These are phyloP conservation scores for Mycena crocata DNA, from an alignment of 768 basidiomycete genomes.

Conservation along the genomic window DNA sequence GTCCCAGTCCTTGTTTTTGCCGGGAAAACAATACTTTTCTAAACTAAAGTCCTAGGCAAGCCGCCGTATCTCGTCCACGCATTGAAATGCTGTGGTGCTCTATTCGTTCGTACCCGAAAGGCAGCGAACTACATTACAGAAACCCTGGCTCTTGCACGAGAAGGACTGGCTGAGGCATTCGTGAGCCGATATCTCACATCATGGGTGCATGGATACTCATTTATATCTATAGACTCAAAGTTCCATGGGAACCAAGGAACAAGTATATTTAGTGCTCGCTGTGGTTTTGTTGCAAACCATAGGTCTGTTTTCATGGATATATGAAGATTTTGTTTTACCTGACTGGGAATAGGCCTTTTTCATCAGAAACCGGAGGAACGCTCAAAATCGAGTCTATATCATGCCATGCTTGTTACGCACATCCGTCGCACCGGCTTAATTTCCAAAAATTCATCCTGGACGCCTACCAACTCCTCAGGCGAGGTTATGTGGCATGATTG, in stretches of 20 bases:
- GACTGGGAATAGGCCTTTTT: too few relatives aligned
- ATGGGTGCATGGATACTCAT: slow-evolving; percentile 25
- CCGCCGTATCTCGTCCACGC: slow-evolving; percentile 62
- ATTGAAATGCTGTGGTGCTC: slow-evolving; percentile 73
- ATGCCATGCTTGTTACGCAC: slow-evolving; percentile 70
- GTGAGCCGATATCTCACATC: slow-evolving; percentile 52
- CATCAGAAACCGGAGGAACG: slow-evolving; percentile 52
- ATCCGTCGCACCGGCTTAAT: slow-evolving; percentile 61
- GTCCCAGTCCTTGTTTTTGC: not conserved
- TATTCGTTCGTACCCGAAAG: slow-evolving; percentile 62
- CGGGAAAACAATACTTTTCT: not conserved
- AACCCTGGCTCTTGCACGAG: slow-evolving; percentile 56
- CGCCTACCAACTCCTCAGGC: slow-evolving; percentile 43
- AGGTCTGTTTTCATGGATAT: too few relatives aligned
- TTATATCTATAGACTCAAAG: slow-evolving; percentile 1
- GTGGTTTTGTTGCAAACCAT: slow-evolving; percentile 67
- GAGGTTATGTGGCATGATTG: slow-evolving; percentile 67
- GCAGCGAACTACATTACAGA: slow-evolving; percentile 62
- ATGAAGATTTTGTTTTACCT: too few relatives aligned
- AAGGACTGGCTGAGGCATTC: slow-evolving; percentile 64
- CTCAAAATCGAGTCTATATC: slow-evolving; percentile 57
- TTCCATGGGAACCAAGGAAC: slow-evolving; percentile 34
- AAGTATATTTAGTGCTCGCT: slow-evolving; percentile 58
- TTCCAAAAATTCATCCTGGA: slow-evolving; percentile 57
- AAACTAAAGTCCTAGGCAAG: slow-evolving; percentile 41